Base-by-base conservation (phyloP, 1,139 yeast genomes). In the Pichia sp. region DNA sequence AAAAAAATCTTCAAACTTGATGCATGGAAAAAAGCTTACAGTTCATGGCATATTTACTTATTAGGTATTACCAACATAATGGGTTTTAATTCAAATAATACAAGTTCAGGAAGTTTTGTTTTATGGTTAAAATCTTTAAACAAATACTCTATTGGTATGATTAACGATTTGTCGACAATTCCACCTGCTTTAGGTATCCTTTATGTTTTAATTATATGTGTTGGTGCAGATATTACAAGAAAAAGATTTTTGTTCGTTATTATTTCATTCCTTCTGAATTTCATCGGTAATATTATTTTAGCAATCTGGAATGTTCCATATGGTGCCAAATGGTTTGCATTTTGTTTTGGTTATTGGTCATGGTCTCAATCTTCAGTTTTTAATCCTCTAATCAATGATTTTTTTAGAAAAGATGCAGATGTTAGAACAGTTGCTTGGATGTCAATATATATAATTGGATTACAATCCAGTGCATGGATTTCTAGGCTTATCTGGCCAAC, bases 11-110 rank as follows among this genome's bases (percentile, higher is more conserved):
- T 35, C 11, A 35, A 35, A 25, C n/a, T 35, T 7, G 37, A 25
- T 35, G 37, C 28, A 7, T 79, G 83, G 83, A 75, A 71, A 52
- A 64, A 68, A 29, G 72, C 79, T 33, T 63, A 78, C 39, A 61
- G 72, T n/a, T 66, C 74, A 34, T 78, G 83, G 82, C 78, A 77
- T 56, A 66, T 79, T 48, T 79, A 73, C 51, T 66, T 75, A 5
- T 63, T 75, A 48, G 55, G 69, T 6, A 57, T 70, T 39, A 53
- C 72, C 71, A 74, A 69, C 66, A 55, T 65, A 66, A 47, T 72
- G 70, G 62, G 73, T 69, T 61, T 73, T 58, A 67, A 69, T 51
- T 60, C 67, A 42, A 70, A 67, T 51, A 76, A 72, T 56, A 73
- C 74, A 25, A 59, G 73, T 3, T 68, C 76, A 6, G 83, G 87